Evolutionary conservation across 1,284 basidiomycete species (phyloP).

Genomic region (Anthracocystis walkeri): DNA sequence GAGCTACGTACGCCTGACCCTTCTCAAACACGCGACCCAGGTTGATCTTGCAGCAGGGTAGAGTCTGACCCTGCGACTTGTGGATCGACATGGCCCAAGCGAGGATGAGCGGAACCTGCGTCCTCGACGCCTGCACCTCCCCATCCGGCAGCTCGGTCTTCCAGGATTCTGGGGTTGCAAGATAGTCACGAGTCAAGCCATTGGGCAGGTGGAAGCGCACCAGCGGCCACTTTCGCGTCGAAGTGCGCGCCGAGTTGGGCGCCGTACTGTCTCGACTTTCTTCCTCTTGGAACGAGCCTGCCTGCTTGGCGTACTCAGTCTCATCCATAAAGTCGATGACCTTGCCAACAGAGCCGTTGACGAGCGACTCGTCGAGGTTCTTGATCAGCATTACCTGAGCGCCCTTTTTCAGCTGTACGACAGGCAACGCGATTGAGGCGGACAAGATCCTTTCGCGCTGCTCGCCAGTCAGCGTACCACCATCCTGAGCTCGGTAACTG

Average conservation of each 20-base stretch:
- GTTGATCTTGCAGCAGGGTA: constrained; percentile 65
- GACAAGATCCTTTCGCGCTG: constrained; percentile 49
- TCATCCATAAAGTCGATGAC: constrained; percentile 71
- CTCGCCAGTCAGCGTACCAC: constrained; percentile 47
- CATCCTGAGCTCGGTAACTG: constrained; percentile 56
- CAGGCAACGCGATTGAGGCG: constrained; percentile 60
- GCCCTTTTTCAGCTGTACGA: constrained; percentile 77
- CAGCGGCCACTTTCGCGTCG: constrained; percentile 57
- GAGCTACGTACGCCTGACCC: constrained; percentile 89
- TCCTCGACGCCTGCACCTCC: constrained; percentile 66
- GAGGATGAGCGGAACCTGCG: constrained; percentile 67
- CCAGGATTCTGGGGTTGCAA: constrained; percentile 64
- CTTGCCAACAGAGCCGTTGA: constrained; percentile 85
- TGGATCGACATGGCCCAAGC: constrained; percentile 69
- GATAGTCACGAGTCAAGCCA: constrained; percentile 55
- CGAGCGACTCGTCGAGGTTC: constrained; percentile 79
- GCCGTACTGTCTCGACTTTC: constrained; percentile 59
- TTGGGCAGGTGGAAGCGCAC: constrained; percentile 61
- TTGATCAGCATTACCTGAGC: constrained; percentile 81
- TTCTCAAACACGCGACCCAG: constrained; percentile 66
- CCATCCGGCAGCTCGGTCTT: constrained; percentile 70
- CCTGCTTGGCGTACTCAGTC: constrained; percentile 43
- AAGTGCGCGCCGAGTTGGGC: constrained; percentile 13
- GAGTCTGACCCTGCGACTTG: constrained; percentile 69
- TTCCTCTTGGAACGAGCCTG: constrained; percentile 58